Evolutionary conservation across 1,284 basidiomycete species (phyloP).

Genomic region (Ceratobasidium sp.): DNA sequence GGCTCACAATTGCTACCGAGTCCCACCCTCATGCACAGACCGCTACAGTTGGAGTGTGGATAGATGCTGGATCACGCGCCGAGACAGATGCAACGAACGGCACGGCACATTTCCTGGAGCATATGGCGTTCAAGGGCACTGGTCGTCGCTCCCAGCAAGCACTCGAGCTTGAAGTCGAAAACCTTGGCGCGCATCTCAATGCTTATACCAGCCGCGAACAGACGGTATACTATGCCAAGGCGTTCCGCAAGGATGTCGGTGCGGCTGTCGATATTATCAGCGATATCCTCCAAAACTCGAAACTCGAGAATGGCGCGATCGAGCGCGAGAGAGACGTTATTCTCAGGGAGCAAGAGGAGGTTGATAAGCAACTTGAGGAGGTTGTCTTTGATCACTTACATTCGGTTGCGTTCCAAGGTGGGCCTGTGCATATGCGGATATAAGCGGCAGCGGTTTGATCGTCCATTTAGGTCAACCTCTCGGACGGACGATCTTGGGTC

Average conservation of each 20-base stretch:
- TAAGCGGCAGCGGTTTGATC: slow-evolving; percentile 45
- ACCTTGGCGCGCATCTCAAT: slow-evolving; percentile 97
- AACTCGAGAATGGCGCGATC: slow-evolving; percentile 89
- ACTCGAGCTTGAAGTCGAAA: slow-evolving; percentile 98
- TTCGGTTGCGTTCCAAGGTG: slow-evolving; percentile 95
- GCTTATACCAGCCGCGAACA: slow-evolving; percentile 99
- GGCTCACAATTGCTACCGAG: slow-evolving; percentile 93
- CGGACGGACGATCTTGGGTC: slow-evolving; percentile 97
- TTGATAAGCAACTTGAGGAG: slow-evolving; percentile 98
- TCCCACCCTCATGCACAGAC: slow-evolving; percentile 95
- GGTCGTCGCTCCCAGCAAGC: slow-evolving; percentile 89
- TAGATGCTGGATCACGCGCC: slow-evolving; percentile 96
- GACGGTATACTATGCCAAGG: slow-evolving; percentile 99
- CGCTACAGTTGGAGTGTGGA: slow-evolving; percentile 98
- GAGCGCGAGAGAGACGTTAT: slow-evolving; percentile 99
- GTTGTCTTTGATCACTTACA: slow-evolving; percentile 99
- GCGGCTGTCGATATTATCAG: slow-evolving; percentile 96
- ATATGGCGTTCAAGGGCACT: slow-evolving; percentile 98
- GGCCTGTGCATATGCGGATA: slow-evolving; percentile 52
- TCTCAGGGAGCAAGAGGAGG: slow-evolving; percentile 97
- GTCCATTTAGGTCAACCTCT: slow-evolving; percentile 82
- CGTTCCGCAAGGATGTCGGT: slow-evolving; percentile 96
- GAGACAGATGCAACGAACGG: slow-evolving; percentile 96
- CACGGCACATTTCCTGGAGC: slow-evolving; percentile 98
- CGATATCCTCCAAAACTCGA: slow-evolving; percentile 98